Percentiles rank a stretch among this genome's conserved stretches.
phyloP scores from a whole-genome alignment of 106 monocot species.

The Dendrobium chrysotoxum region DNA sequence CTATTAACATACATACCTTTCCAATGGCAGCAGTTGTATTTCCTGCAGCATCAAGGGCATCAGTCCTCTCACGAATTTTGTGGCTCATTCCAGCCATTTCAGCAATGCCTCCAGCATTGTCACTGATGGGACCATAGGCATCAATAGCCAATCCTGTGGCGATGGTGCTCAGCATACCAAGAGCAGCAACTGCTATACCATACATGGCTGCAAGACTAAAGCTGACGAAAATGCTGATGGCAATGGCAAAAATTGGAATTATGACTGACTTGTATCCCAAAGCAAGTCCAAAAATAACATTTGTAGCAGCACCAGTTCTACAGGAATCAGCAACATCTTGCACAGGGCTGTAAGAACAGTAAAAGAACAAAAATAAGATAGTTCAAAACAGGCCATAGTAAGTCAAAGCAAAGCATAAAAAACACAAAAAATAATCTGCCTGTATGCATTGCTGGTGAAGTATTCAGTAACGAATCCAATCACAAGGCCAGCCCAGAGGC shows the following conservation, averaged over 20 bases:
- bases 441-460: conserved; percentile 47
- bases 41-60: conserved; percentile 82
- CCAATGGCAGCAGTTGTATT: conserved; percentile 95
- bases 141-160: conserved; percentile 68
- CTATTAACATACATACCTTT: conserved; percentile 31
- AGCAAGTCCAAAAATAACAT: conserved; percentile 74
- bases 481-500: conserved; percentile 38
- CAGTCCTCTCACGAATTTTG: conserved; percentile 76
- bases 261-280: conserved; percentile 75
- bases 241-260: conserved; percentile 69
- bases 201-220: conserved; percentile 70
- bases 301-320: conserved; percentile 66
- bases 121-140: conserved; percentile 72
- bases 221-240: conserved; percentile 61
- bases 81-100: conserved; percentile 94
- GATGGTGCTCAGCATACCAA: conserved; percentile 69
- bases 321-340: conserved; percentile 79
- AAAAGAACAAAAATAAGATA: not conserved
- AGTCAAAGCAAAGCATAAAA: not conserved
- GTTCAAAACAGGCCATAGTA: not conserved
- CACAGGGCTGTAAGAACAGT: conserved; percentile 40
- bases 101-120: conserved; percentile 95
- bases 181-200: conserved; percentile 68
- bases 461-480: conserved; percentile 50
- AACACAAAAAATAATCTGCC: conserved; percentile 6